Base-by-base conservation (phyloP, 73 alveolate genomes). In the Paramecium pentaurelia region DNA sequence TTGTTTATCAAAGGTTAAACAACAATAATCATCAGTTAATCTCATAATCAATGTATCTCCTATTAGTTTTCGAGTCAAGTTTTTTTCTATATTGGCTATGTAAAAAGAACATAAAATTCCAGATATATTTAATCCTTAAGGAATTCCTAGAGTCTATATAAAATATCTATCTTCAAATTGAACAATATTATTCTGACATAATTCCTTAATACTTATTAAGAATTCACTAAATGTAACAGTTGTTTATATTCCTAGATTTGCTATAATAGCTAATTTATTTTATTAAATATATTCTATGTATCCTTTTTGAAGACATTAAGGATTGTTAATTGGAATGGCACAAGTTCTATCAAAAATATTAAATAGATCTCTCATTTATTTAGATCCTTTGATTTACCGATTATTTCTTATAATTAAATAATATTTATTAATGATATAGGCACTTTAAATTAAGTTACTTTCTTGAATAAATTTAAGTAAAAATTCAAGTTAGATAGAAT, bases 401-500 rank as follows among this genome's bases (percentile, higher is more conserved):
- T 89, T 89, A 34, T 89, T 89, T 89, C 94, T 89, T 11, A 40
- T 28, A 20, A 89, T 47, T 5, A 89, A 32, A 44, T 58, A 73
- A 45, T 89, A 89, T 71, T 89, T 89, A 89, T 89, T 89, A 12
- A 89, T 89, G 51, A 73, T 20, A 27, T 89, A 89, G 22, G 40
- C 27, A 16, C 37, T 73, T 37, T 86, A 96, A n/a, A 96, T 60
- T 27, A 95, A 58, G 22, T 96, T 89, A 20, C 97, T 90, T 59
- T 85, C 40, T 77, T 86, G 42, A 7, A 96, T 86, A 92, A 95
- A 96, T n/a, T 94, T 58, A 8, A 93, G 73, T 34, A 96, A 86
- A 25, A 92, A 93, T 70, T 86, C 94, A 32, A 89, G 71, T 58
- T 95, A 86, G 3, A 96, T 96, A 20, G 93, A 84, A 86, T 96